These are phyloP conservation scores for Geum urbanum DNA, from an alignment of 306 rosid species.

Conservation along the genomic window DNA sequence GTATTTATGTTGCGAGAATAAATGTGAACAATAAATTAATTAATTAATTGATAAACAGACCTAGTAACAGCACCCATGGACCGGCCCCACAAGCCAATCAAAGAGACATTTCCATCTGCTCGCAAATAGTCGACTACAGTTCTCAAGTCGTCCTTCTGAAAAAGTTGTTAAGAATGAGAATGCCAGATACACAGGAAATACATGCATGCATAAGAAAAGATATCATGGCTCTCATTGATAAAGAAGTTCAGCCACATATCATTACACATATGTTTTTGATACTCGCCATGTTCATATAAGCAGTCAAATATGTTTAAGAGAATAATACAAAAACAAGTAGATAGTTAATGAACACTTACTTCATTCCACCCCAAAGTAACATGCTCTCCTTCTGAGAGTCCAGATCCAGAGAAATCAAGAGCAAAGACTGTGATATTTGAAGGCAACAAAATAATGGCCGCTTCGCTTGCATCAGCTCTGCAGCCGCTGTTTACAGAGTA, in stretches of 20 bases:
- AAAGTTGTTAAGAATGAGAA: slow-evolving; percentile 25
- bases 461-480: slow-evolving; percentile 96
- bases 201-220: not conserved
- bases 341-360: slow-evolving; percentile 49
- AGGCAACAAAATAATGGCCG: slow-evolving; percentile 86
- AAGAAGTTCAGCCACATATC: not conserved
- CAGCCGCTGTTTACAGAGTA: slow-evolving; percentile 71
- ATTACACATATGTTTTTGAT: not conserved
- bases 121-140: slow-evolving; percentile 83
- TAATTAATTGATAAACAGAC: slow-evolving; percentile 29
- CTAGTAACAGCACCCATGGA: slow-evolving; percentile 99
- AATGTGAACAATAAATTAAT: slow-evolving; percentile 25
- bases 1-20: slow-evolving; percentile 6
- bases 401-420: slow-evolving; percentile 95
- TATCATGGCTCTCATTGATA: not conserved
- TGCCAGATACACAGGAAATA: slow-evolving; percentile 17
- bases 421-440: slow-evolving; percentile 93
- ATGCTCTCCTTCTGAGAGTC: slow-evolving; percentile 92
- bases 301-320: not conserved
- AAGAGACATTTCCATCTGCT: slow-evolving; percentile 81
- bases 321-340: not conserved
- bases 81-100: slow-evolving; percentile 99
- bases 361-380: slow-evolving; percentile 95
- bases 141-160: slow-evolving; percentile 81
- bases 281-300: not conserved